Evolutionary conservation across 2,329 filamentous ascomycete genomes (phyloP).

Genomic region (Alternaria viburni): DNA sequence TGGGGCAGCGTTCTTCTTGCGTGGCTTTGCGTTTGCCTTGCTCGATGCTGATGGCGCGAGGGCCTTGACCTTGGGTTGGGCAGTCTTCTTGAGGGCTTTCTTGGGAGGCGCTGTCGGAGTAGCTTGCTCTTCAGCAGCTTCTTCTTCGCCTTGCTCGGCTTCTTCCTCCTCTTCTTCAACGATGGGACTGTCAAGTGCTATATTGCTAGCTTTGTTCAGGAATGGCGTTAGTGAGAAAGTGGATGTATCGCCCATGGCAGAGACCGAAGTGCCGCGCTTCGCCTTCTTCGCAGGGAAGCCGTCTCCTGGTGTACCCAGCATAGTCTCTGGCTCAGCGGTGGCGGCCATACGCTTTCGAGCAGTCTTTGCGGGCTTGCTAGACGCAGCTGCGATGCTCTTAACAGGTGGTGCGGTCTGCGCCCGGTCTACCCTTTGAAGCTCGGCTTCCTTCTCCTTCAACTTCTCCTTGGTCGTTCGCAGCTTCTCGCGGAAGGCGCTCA

Average conservation of each 20-base stretch:
- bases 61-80: slow-evolving; percentile 48
- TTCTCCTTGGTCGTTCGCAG: slow-evolving; percentile 73
- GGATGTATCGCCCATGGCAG: slow-evolving; percentile 81
- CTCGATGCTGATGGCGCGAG: slow-evolving; percentile 54
- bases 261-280: slow-evolving; percentile 57
- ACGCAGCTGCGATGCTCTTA: slow-evolving; percentile 36
- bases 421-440: slow-evolving; percentile 54
- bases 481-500: slow-evolving; percentile 73
- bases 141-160: slow-evolving; percentile 27
- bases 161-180: slow-evolving; percentile 41
- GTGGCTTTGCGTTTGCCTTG: slow-evolving; percentile 53
- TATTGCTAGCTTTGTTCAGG: slow-evolving; percentile 74
- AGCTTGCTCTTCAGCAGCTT: slow-evolving; percentile 31
- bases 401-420: slow-evolving; percentile 48
- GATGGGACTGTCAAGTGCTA: slow-evolving; percentile 56
- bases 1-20: slow-evolving; percentile 47
- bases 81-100: slow-evolving; percentile 34
- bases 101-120: slow-evolving; percentile 41
- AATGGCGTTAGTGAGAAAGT: slow-evolving; percentile 94
- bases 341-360: slow-evolving; percentile 51
- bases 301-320: slow-evolving; percentile 58
- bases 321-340: slow-evolving; percentile 56
- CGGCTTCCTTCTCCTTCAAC: slow-evolving; percentile 68
- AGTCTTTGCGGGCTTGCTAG: slow-evolving; percentile 49
- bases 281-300: slow-evolving; percentile 55